Percentiles rank a stretch among this genome's conserved stretches.
Conservation (phyloP, 2,329 filamentous ascomycete genomes). For the Fusarium pseudonygamai region DNA sequence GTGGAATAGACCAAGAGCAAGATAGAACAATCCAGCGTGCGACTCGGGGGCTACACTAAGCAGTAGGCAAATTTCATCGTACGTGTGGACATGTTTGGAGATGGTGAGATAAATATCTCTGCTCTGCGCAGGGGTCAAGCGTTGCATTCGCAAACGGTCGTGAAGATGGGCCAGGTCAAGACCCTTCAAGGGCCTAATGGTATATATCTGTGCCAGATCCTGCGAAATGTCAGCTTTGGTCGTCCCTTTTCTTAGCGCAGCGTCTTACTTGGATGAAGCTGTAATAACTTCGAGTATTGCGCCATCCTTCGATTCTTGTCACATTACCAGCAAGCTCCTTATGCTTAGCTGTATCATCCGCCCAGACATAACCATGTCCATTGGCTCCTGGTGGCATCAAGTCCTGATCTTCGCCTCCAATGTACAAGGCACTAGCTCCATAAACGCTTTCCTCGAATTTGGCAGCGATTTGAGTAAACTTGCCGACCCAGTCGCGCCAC, state of each 20-base stretch:
- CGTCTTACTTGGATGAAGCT: slow-evolving; percentile 82
- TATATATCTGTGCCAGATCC: slow-evolving; percentile 73
- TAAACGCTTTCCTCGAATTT: slow-evolving; percentile 97
- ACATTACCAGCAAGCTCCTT: slow-evolving; percentile 92
- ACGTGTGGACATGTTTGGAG: slow-evolving; percentile 76
- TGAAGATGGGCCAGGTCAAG: slow-evolving; percentile 92
- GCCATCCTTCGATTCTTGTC: slow-evolving; percentile 94
- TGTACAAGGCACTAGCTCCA: slow-evolving; percentile 88
- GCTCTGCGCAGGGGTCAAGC: slow-evolving; percentile 78
- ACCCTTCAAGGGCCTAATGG: slow-evolving; percentile 75
- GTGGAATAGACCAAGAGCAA: slow-evolving; percentile 92
- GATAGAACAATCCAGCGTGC: slow-evolving; percentile 88
- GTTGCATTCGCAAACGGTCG: slow-evolving; percentile 85
- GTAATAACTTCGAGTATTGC: slow-evolving; percentile 94
- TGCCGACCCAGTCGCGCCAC: slow-evolving; percentile 93
- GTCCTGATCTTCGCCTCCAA: slow-evolving; percentile 78
- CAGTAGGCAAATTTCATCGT: slow-evolving; percentile 86
- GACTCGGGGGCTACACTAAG: slow-evolving; percentile 85
- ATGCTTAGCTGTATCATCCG: slow-evolving; percentile 80
- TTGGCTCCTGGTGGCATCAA: slow-evolving; percentile 66
- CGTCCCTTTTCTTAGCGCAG: neutral
- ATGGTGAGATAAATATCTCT: slow-evolving; percentile 88
- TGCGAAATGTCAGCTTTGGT: slow-evolving; percentile 46
- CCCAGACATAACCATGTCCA: slow-evolving; percentile 96
- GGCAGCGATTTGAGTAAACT: slow-evolving; percentile 90